Conservation (phyloP, 768 basidiomycete species). For the Xerocomellus amylosporus region DNA sequence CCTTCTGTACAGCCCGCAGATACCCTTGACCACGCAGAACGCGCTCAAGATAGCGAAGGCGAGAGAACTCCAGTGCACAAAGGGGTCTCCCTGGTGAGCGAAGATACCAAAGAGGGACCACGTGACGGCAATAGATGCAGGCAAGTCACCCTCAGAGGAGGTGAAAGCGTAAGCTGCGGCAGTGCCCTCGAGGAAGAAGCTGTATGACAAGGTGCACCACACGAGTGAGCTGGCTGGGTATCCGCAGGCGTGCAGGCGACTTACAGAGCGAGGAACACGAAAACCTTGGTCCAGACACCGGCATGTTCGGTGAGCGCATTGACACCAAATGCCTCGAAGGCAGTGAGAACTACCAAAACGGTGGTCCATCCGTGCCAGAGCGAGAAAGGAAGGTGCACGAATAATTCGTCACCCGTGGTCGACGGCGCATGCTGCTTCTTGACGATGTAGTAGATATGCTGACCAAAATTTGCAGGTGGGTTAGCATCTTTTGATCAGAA, state of each 20-base stretch:
- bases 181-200: conserved; percentile 90
- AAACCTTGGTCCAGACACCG: conserved; percentile 91
- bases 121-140: conserved; percentile 86
- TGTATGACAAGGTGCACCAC: conserved; percentile 25
- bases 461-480: conserved; percentile 1
- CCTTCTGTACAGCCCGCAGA: conserved; percentile 51
- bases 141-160: conserved; percentile 84
- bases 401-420: conserved; percentile 71
- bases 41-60: conserved; percentile 82
- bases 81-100: conserved; percentile 59
- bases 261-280: conserved; percentile 88
- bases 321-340: conserved; percentile 87
- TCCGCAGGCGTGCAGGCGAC: conserved; percentile 23
- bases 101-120: conserved; percentile 97
- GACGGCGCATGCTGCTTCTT: conserved; percentile 79
- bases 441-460: conserved; percentile 93
- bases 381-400: conserved; percentile 94
- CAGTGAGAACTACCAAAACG: conserved; percentile 75
- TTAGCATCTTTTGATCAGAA: conserved; percentile 15
- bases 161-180: conserved; percentile 95
- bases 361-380: conserved; percentile 94
- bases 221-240: conserved; percentile 1
- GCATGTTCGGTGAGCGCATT: conserved; percentile 61
- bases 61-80: conserved; percentile 90
- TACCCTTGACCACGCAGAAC: conserved; percentile 80